These are phyloP conservation scores for Kregervanrija delftensis DNA, from an alignment of 805 yeast species.

Conservation along the genomic window DNA sequence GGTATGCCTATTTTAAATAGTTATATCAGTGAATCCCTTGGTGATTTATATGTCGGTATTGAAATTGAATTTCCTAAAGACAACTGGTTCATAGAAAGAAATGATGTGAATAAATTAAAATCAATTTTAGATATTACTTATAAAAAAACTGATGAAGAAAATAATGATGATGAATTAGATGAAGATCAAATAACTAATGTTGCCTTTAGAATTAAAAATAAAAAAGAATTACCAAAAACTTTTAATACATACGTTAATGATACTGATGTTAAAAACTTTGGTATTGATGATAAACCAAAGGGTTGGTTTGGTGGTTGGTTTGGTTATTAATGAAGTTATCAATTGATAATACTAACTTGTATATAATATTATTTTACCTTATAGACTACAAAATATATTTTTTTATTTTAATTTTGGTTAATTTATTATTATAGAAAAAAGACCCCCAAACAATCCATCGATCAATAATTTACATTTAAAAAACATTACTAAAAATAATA, in stretches of 20 bases:
- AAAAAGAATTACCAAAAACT: conserved; percentile 19
- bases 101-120: conserved; percentile 49
- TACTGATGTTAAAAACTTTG: conserved; percentile 18
- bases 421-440: too few relatives aligned
- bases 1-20: conserved; percentile 67
- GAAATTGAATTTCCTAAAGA: conserved; percentile 78
- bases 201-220: conserved; percentile 16
- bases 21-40: conserved; percentile 30
- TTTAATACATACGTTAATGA: conserved; percentile 23
- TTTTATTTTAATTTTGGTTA: too few relatives aligned
- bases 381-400: too few relatives aligned
- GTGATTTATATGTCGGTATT: conserved; percentile 67
- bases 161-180: conserved; percentile 14
- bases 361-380: background rate
- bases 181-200: conserved; percentile 20
- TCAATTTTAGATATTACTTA: conserved; percentile 40
- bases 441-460: too few relatives aligned
- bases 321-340: conserved; percentile 6
- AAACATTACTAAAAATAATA: too few relatives aligned
- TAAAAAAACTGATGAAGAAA: conserved; percentile 11
- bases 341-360: background rate
- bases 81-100: conserved; percentile 73
- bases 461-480: too few relatives aligned
- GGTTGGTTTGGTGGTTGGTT: conserved; percentile 23
- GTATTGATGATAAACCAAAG: conserved; percentile 20